A percentile compares a stretch with the other conserved stretches of the same genome.
Conservation (phyloP, 2,329 filamentous ascomycete genomes). For the Aspergillus sp. region DNA sequence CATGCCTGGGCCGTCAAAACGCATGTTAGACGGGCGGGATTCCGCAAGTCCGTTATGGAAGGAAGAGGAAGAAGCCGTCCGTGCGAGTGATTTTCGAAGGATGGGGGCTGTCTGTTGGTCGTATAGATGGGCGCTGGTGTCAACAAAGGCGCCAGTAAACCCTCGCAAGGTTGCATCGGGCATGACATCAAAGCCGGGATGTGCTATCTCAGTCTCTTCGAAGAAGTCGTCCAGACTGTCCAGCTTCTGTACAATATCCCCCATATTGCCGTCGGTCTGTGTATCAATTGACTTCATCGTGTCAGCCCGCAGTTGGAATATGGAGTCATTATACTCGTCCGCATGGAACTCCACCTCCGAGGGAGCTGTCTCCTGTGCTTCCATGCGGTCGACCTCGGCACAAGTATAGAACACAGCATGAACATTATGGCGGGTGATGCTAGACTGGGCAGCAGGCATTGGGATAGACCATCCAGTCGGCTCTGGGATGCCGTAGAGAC, state of each 20-base stretch:
- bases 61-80: constrained; percentile 69
- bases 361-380: constrained; percentile 63
- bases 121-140: constrained; percentile 79
- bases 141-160: constrained; percentile 64
- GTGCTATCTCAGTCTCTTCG: constrained; percentile 63
- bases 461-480: constrained; percentile 95
- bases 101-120: constrained; percentile 92
- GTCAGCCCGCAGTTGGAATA: constrained; percentile 78
- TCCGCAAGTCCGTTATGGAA: constrained; percentile 91
- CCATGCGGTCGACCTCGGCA: constrained; percentile 63
- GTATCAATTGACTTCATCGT: constrained; percentile 90
- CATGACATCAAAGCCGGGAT: constrained; percentile 51
- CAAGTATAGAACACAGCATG: constrained; percentile 96
- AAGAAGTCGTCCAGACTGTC: constrained; percentile 82
- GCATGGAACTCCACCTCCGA: constrained; percentile 89
- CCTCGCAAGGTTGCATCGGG: constrained; percentile 37
- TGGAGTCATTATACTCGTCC: constrained; percentile 77
- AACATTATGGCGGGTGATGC: constrained; percentile 83
- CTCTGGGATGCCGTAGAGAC: constrained; percentile 93
- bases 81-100: constrained; percentile 72
- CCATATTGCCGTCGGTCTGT: constrained; percentile 62
- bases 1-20: constrained; percentile 49
- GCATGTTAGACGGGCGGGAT: constrained; percentile 57
- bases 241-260: constrained; percentile 76
- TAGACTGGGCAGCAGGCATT: constrained; percentile 84